Base-by-base conservation (phyloP, 495 filamentous ascomycete genomes). In the Penicillium alfredii region DNA sequence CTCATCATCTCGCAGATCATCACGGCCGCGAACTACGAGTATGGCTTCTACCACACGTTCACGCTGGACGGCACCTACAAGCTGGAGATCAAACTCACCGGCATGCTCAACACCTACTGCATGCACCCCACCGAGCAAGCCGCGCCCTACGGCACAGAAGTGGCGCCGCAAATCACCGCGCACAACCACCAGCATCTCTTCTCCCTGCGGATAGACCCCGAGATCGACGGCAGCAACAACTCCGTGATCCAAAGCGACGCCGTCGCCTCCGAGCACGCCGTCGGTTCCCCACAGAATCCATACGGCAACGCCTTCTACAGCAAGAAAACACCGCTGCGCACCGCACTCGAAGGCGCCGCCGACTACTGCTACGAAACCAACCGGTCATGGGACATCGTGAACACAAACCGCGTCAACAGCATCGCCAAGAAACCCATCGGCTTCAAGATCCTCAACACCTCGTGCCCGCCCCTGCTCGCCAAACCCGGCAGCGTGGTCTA, bases 1-100 rank as follows among this genome's bases (percentile, higher is more conserved):
- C 61, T 90, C 0, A 82, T 88, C 6, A 41, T 90, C 22, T 78
- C 80, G 30, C 67, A 69, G 12, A 78, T 80, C 50, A 74, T 80
- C 51, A 77, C 76, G 0, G 76, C 77, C 2, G 62, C 75, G 6
- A 81, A 81, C 60, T 80, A 80, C 48, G 77, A 80, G 41, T 81
- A 81, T 49, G 77, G 67, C 38, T 69, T 74, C 49, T 67, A 69
- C 41, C 71, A 68, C 49, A 66, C 60, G 28, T 74, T 74, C 49
- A 65, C 69, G 32, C 67, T 69, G 38, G 68, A 71, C 30, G 70
- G 70, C 3, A 71, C 65, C 3, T 63, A 71, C 34, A 66, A 61
- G 22, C 53, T 73, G 14, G 70, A 74, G 39, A 63, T 66, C 5
- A 63, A 71, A 24, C 57, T 69, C 12, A 73, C 68, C 12, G 70